phyloP scores from a whole-genome alignment of 108 stramenopile species.

The Cyclotella atomus region DNA sequence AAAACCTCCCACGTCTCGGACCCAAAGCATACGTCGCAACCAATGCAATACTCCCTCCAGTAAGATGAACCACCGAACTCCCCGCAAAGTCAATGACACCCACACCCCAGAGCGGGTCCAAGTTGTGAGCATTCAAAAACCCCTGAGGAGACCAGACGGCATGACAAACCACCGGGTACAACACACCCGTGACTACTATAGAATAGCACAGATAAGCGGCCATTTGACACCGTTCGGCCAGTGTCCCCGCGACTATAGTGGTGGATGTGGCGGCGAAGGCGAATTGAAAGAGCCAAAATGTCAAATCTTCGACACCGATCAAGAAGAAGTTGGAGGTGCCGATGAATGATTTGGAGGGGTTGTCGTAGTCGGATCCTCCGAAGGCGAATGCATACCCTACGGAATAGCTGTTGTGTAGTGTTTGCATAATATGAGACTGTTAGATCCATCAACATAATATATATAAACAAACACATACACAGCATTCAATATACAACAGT shows the following conservation, averaged over 20 bases:
- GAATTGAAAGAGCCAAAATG: conserved; percentile 87
- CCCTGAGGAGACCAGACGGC: conserved; percentile 56
- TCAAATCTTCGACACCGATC: conserved; percentile 33
- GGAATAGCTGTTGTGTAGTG: conserved; percentile 36
- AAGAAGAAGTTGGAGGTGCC: conserved; percentile 63
- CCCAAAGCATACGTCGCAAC: conserved; percentile 84
- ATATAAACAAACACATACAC: conserved; percentile 53
- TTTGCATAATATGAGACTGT: conserved; percentile 70
- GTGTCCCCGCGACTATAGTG: conserved; percentile 92
- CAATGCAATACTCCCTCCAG: conserved; percentile 87
- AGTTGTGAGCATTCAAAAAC: conserved; percentile 48
- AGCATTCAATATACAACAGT: too few species aligned
- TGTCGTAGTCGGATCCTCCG: conserved; percentile 55
- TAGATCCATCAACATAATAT: conserved; percentile 61
- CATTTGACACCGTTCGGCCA: conserved; percentile 92
- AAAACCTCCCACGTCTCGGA: conserved; percentile 88
- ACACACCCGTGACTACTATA: conserved; percentile 54
- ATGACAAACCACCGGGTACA: conserved; percentile 71
- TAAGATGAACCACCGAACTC: conserved; percentile 94
- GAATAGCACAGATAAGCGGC: conserved; percentile 65
- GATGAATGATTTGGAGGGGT: conserved; percentile 61
- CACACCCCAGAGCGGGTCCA: conserved; percentile 66
- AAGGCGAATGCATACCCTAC: conserved; percentile 86
- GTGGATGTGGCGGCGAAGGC: conserved; percentile 86
- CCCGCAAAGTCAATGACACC: conserved; percentile 95